Conservation (phyloP, 805 yeast species). For the Ogataea sp. region DNA sequence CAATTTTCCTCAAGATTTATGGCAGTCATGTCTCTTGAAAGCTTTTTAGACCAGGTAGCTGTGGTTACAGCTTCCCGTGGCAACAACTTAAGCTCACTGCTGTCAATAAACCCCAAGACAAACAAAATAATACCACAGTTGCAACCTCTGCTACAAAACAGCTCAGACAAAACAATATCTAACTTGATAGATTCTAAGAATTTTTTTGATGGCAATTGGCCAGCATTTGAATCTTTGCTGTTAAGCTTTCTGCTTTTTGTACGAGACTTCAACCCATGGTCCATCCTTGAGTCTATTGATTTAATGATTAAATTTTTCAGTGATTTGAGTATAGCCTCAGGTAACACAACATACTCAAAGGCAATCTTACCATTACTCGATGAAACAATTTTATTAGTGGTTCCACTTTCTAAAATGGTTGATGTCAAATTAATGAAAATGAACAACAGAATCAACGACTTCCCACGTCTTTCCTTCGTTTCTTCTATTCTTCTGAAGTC, state of each 20-base stretch:
- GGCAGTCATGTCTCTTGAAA: slow-evolving; percentile 1
- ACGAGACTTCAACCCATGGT: slow-evolving; percentile 49
- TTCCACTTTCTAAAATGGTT: slow-evolving; percentile 37
- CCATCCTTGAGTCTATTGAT: slow-evolving; percentile 46
- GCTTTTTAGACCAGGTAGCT: slow-evolving; percentile 8
- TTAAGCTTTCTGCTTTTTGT: slow-evolving; percentile 34
- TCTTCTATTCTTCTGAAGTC: slow-evolving; percentile 41
- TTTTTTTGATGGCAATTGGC: slow-evolving; percentile 27
- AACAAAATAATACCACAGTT: slow-evolving; percentile 16
- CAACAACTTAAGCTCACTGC: slow-evolving; percentile 6
- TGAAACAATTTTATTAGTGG: slow-evolving; percentile 26
- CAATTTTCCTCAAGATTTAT: not conserved
- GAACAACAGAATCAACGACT: slow-evolving; percentile 21
- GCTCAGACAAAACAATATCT: slow-evolving; percentile 14
- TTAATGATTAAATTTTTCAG: slow-evolving; percentile 38
- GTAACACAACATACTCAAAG: slow-evolving; percentile 31
- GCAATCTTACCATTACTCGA: slow-evolving; percentile 29
- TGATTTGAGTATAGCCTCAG: slow-evolving; percentile 40
- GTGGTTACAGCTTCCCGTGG: slow-evolving; percentile 1
- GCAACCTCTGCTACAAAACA: slow-evolving; percentile 16
- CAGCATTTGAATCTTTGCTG: slow-evolving; percentile 37
- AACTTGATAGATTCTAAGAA: slow-evolving; percentile 20
- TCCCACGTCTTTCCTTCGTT: slow-evolving; percentile 37
- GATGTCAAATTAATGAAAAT: slow-evolving; percentile 33
- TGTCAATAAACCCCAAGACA: slow-evolving; percentile 16